Base-by-base conservation (phyloP, 805 yeast genomes). In the Kuraishia floccosa region DNA sequence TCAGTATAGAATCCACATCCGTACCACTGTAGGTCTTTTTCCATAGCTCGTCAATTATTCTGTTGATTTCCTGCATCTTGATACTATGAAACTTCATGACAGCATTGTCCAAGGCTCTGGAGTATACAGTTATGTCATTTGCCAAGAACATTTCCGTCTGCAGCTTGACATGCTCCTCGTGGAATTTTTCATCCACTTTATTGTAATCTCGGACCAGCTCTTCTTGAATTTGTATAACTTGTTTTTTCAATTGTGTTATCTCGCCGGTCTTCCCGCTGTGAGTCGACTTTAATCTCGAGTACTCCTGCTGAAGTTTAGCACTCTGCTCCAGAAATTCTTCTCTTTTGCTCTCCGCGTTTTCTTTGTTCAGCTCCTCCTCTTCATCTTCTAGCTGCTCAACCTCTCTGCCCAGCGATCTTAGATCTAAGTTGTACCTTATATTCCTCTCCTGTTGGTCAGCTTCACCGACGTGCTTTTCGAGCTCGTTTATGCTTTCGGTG, bases 41-140 rank as follows among this genome's bases (percentile, higher is more conserved):
- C 99, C 99, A 91, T 25, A 91, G 56, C 45, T 87, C 96, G 43
- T 84, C 91, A 27, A 91, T 62, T 21, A 85, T 80, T 36, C 80
- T 63, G 55, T 91, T 91, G 43, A 89, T 85, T 43, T 86, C 95
- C 42, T 75, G 75, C 98, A 91, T 91, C 49, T 91, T 91, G 36
- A 79, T 56, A 35, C 83, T 70, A 52, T 91, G 99, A 49, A 74
- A 89, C 45, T 76, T 76, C 94, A 91, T 87, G 29, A 91, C 89
- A 0, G 97, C 95, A 39, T 72, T 73, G 47, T 91, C 98, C 28
- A 93, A 62, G 0, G 95, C 95, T 43, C 75, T 83, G 8, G 83
- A 70, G 47, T 86, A 86, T 2, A 81, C 78, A 6, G 65, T 76
- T 28, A 91, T 59, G 54, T 91, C 99, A 33, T 81, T 84, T 4